Percentiles rank a stretch among this genome's conserved stretches.
Conservation (phyloP, 1,139 yeast species). For the Pneumocystis oryctolagi region DNA sequence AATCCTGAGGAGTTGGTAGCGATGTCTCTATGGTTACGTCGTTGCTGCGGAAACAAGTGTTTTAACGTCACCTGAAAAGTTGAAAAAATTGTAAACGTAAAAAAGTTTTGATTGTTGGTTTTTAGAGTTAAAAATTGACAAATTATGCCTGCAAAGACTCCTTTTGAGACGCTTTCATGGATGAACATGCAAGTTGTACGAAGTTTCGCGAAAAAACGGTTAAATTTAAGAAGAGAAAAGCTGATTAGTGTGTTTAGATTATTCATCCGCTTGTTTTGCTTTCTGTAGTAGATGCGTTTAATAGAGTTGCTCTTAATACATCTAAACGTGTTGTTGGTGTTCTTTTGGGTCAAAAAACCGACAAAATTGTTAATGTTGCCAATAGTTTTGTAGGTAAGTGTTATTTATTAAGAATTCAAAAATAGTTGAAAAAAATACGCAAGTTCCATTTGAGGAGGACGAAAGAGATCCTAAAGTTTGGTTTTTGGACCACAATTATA, state of each 20-base stretch:
- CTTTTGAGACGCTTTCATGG: conserved; percentile 19
- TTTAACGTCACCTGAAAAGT: too few species aligned
- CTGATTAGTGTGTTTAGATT: conserved; percentile 20
- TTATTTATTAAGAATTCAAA: conserved; percentile 13
- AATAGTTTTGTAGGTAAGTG: conserved; percentile 27
- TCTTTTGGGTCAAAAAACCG: conserved; percentile 59
- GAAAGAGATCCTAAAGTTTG: conserved; percentile 86
- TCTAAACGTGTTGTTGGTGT: conserved; percentile 79
- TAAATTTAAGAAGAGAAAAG: not conserved
- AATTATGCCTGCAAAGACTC: conserved; percentile 17
- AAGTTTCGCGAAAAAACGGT: not conserved
- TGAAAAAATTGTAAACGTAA: not conserved
- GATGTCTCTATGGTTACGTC: not conserved
- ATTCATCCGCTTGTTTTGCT: conserved; percentile 91
- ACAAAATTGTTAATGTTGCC: conserved; percentile 32
- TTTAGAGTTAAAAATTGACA: not conserved
- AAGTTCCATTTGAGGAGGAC: conserved; percentile 93
- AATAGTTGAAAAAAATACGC: conserved; percentile 25
- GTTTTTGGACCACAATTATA: conserved; percentile 93
- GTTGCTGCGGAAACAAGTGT: not conserved
- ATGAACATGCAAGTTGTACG: conserved; percentile 40
- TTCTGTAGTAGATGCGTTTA: conserved; percentile 90
- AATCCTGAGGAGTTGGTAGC: not conserved
- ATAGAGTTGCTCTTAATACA: conserved; percentile 56
- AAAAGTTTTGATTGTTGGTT: not conserved